Evolutionary conservation across 2,329 filamentous ascomycete species (phyloP).

Genomic region (Cryphonectria carpinicola): DNA sequence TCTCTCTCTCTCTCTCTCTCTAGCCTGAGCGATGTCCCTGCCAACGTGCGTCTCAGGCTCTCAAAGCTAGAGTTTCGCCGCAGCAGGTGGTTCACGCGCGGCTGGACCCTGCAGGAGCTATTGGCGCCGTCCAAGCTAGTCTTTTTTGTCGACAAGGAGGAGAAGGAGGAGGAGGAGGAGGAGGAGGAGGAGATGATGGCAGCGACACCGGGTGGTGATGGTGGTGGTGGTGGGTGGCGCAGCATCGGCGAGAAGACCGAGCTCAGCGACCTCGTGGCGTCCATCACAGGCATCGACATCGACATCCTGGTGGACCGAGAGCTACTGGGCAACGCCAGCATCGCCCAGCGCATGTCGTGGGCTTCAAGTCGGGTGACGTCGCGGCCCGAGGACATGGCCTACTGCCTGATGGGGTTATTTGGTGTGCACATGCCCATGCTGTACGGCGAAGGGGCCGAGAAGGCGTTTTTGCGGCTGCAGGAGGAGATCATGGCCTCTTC

Average conservation of each 20-base stretch:
- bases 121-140: constrained; percentile 14
- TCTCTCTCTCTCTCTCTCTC: not conserved
- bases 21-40: constrained; percentile 1
- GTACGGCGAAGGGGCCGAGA: constrained; percentile 26
- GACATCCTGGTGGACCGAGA: constrained; percentile 16
- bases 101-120: constrained; percentile 28
- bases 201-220: not conserved
- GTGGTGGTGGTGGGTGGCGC: not conserved
- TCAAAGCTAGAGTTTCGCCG: constrained; percentile 11
- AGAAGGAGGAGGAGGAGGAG: not conserved
- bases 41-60: not conserved
- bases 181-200: not conserved
- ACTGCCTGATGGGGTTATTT: constrained; percentile 22
- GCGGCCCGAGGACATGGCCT: constrained; percentile 24
- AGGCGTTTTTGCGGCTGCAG: constrained; percentile 24
- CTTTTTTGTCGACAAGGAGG: constrained; percentile 7
- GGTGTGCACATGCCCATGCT: constrained; percentile 25
- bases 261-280: constrained; percentile 6
- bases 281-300: constrained; percentile 22
- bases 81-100: constrained; percentile 24
- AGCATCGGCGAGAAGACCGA: constrained; percentile 15
- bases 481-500: constrained; percentile 20
- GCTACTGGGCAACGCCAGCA: constrained; percentile 3
- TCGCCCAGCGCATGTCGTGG: constrained; percentile 29
- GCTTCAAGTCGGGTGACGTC: constrained; percentile 17